Percentiles rank a stretch among this genome's conserved stretches.
Evolutionary conservation across 306 rosid genomes (phyloP).

Genomic region (Lupinus albus): DNA sequence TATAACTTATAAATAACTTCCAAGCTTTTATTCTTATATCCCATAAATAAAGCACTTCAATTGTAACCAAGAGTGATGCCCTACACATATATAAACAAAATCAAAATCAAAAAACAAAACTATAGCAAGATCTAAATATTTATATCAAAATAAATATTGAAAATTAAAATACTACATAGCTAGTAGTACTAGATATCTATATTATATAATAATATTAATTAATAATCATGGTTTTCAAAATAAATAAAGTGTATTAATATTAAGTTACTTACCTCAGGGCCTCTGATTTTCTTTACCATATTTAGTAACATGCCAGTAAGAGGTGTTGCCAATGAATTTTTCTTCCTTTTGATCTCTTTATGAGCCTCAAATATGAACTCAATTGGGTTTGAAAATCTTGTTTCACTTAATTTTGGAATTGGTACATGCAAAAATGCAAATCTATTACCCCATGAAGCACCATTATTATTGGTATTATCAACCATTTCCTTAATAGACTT

Average conservation of each 20-base stretch:
- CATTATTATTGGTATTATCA: conserved; percentile 21
- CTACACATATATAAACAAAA: too few species aligned
- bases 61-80: too few species aligned
- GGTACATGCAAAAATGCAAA: conserved; percentile 48
- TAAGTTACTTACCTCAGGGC: conserved; percentile 51
- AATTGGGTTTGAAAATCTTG: conserved; percentile 41
- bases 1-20: too few species aligned
- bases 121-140: too few species aligned
- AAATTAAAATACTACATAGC: too few species aligned
- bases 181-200: background rate
- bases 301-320: conserved; percentile 44
- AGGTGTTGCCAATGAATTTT: conserved; percentile 38
- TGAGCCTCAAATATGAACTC: conserved; percentile 49
- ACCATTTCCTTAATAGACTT: conserved; percentile 57
- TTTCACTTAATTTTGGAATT: conserved; percentile 46
- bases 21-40: too few species aligned
- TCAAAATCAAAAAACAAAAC: too few species aligned
- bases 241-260: too few species aligned
- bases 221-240: too few species aligned
- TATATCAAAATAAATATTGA: too few species aligned
- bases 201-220: background rate
- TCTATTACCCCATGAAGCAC: conserved; percentile 62
- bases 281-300: conserved; percentile 45
- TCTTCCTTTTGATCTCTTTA: conserved; percentile 41
- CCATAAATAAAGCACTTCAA: too few species aligned